Evolutionary conservation across 352 stramenopile genomes (phyloP).

Genomic region (Phytophthora lateralis): DNA sequence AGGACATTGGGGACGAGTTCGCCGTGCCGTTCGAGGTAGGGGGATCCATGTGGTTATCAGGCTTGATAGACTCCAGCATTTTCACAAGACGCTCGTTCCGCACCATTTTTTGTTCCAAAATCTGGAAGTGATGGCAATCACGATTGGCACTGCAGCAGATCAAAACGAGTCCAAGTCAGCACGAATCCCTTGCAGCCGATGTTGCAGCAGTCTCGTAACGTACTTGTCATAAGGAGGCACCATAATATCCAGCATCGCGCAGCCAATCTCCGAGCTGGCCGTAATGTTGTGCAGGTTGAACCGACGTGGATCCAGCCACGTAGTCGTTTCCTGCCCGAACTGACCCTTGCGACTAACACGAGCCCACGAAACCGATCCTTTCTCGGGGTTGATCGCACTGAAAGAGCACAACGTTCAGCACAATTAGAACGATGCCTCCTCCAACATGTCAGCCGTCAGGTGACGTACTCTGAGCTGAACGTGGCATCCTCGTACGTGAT

Average conservation of each 20-base stretch:
- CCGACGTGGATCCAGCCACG: slow-evolving; percentile 80
- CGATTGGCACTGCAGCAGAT: slow-evolving; percentile 59
- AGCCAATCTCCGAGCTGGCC: slow-evolving; percentile 72
- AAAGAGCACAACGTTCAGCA: slow-evolving; percentile 4
- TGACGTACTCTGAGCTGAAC: slow-evolving; percentile 42
- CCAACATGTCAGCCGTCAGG: background rate
- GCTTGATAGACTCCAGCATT: slow-evolving; percentile 71
- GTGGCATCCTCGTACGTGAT: slow-evolving; percentile 34
- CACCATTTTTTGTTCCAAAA: slow-evolving; percentile 62
- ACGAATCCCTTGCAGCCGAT: background rate
- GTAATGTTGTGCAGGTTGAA: slow-evolving; percentile 87
- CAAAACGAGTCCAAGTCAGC: slow-evolving; percentile 4
- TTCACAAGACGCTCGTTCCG: slow-evolving; percentile 68
- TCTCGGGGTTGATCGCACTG: slow-evolving; percentile 44
- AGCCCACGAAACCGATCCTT: slow-evolving; percentile 60
- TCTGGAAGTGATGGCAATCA: slow-evolving; percentile 80
- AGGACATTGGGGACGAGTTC: slow-evolving; percentile 37
- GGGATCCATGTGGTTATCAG: slow-evolving; percentile 71
- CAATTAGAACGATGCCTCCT: background rate
- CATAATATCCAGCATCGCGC: slow-evolving; percentile 84
- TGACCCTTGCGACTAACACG: slow-evolving; percentile 63
- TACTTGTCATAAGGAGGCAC: slow-evolving; percentile 89
- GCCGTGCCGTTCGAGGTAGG: slow-evolving; percentile 36
- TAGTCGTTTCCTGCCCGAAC: slow-evolving; percentile 65
- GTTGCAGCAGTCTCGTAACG: slow-evolving; percentile 10